A percentile compares a stretch with the other conserved stretches of the same genome.
These are phyloP conservation scores for Gloeostereum incarnatum DNA, from an alignment of 768 basidiomycete species.

Conservation along the genomic window DNA sequence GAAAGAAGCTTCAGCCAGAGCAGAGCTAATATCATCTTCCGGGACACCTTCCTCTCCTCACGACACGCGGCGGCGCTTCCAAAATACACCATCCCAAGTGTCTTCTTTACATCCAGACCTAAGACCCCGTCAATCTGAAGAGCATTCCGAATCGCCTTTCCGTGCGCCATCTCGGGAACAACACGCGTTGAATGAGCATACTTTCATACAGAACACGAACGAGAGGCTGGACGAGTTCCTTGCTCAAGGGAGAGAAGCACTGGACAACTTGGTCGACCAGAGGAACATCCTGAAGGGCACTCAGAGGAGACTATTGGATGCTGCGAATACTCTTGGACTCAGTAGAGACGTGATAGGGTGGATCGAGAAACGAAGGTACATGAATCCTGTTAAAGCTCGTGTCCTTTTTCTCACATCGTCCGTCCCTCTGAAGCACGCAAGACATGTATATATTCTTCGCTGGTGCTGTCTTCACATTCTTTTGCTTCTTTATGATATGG, in stretches of 20 bases:
- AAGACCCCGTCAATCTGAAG: constrained; percentile 32
- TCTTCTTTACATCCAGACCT: constrained; percentile 49
- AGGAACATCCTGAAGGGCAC: constrained; percentile 94
- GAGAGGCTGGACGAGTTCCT: constrained; percentile 82
- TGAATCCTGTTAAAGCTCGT: constrained; percentile 7
- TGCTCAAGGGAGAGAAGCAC: constrained; percentile 83
- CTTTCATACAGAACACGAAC: constrained; percentile 80
- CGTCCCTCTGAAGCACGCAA: constrained; percentile 54
- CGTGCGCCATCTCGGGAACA: constrained; percentile 60
- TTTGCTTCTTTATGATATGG: constrained; percentile 93
- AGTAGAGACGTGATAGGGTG: constrained; percentile 94
- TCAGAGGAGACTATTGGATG: constrained; percentile 72
- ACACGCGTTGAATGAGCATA: constrained; percentile 81
- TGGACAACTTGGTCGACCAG: constrained; percentile 91
- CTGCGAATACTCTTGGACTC: constrained; percentile 90
- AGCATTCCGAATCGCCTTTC: constrained; percentile 80
- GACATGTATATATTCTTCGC: constrained; percentile 91
- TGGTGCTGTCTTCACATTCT: constrained; percentile 80
- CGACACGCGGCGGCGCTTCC: constrained; percentile 64
- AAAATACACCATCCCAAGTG: constrained; percentile 27
- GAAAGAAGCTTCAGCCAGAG: constrained; percentile 51
- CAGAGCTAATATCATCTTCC: constrained; percentile 49
- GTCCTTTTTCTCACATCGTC: constrained; percentile 3
- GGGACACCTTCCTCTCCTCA: constrained; percentile 36
- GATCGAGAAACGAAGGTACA: constrained; percentile 91